A percentile compares a stretch with the other conserved stretches of the same genome.
Conservation (phyloP, 768 basidiomycete genomes). For the Gautieria morchelliformis region DNA sequence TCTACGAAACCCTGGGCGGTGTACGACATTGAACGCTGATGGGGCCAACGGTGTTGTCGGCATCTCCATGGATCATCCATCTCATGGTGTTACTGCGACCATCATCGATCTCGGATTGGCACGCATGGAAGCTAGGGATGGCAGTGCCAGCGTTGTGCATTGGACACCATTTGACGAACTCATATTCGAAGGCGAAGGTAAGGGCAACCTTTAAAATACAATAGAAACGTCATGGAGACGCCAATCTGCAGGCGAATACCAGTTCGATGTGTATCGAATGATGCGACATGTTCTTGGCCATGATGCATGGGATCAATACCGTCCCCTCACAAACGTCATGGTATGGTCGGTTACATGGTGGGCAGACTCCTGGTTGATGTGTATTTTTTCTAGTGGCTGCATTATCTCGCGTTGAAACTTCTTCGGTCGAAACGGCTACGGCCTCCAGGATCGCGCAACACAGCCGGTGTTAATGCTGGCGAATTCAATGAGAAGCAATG, state of each 20-base stretch:
- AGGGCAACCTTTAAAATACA: slow-evolving; percentile 5
- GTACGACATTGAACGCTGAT: neutral
- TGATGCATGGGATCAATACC: slow-evolving; percentile 60
- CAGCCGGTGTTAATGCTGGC: slow-evolving; percentile 10
- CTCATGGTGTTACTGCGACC: slow-evolving; percentile 66
- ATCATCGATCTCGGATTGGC: slow-evolving; percentile 94
- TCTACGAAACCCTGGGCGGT: slow-evolving; percentile 25
- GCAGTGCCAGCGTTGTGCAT: slow-evolving; percentile 34
- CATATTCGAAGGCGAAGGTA: slow-evolving; percentile 87
- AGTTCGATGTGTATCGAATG: slow-evolving; percentile 89
- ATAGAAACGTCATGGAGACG: neutral
- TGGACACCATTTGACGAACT: slow-evolving; percentile 85
- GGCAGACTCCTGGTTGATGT: neutral
- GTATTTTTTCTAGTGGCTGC: slow-evolving; percentile 65
- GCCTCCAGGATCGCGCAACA: slow-evolving; percentile 37
- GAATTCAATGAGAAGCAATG: slow-evolving; percentile 59
- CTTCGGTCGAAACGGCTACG: slow-evolving; percentile 61
- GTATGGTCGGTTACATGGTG: slow-evolving; percentile 34
- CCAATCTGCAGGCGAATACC: slow-evolving; percentile 61
- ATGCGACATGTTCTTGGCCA: slow-evolving; percentile 58
- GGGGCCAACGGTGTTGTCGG: neutral
- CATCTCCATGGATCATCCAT: slow-evolving; percentile 53
- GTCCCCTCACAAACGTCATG: slow-evolving; percentile 84
- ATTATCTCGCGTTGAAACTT: slow-evolving; percentile 71
- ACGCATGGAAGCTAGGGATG: slow-evolving; percentile 58